A percentile compares a stretch with the other conserved stretches of the same genome.
These are phyloP conservation scores for Diversispora epigaea DNA, from an alignment of 192 early-diverging fungal species.

Conservation along the genomic window DNA sequence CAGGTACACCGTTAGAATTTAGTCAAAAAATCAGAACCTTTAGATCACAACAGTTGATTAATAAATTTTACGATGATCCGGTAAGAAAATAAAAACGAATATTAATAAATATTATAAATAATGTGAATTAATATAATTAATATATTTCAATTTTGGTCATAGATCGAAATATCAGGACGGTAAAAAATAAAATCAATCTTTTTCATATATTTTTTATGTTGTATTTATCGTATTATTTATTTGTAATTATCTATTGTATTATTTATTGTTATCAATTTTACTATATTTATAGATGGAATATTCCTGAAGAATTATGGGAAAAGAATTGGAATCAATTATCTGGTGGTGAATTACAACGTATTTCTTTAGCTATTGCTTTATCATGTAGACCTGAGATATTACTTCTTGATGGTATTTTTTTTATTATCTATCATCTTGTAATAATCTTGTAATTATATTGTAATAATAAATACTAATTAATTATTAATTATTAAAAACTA, in stretches of 20 bases:
- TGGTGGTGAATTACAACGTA: conserved; percentile 85
- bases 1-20: conserved; percentile 74
- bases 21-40: conserved; percentile 57
- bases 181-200: not conserved
- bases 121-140: not conserved
- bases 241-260: conserved; percentile 13
- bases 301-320: conserved; percentile 67
- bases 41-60: conserved; percentile 43
- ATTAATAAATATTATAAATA: no score
- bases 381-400: conserved; percentile 73
- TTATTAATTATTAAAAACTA: no score
- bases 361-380: conserved; percentile 76
- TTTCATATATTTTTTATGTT: no score
- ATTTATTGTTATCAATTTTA: conserved; percentile 34
- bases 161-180: conserved; percentile 25
- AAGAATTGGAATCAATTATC: conserved; percentile 76
- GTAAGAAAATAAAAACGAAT: conserved; percentile 35
- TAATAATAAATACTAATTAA: not conserved
- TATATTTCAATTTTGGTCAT: conserved; percentile 26
- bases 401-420: conserved; percentile 69
- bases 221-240: not conserved
- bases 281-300: conserved; percentile 69
- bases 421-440: not conserved
- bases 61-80: conserved; percentile 54
- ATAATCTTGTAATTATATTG: not conserved